These are phyloP conservation scores for Drechslerella coelobrocha DNA, from an alignment of 2,329 filamentous ascomycete genomes.

Conservation along the genomic window DNA sequence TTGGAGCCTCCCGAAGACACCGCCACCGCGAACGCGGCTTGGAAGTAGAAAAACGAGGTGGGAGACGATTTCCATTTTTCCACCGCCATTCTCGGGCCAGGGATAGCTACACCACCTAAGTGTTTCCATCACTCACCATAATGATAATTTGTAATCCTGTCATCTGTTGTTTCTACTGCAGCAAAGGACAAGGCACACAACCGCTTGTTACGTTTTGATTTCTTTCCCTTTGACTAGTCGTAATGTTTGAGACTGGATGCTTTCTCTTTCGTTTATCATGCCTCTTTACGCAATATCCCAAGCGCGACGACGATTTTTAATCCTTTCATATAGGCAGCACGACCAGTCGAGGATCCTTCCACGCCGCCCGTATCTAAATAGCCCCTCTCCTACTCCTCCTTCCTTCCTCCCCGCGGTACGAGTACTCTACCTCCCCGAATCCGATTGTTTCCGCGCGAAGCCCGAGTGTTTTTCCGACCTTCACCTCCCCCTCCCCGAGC, in stretches of 20 bases:
- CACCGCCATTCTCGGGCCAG: constrained; percentile 30
- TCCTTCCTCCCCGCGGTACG: not conserved
- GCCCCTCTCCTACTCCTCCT: not conserved
- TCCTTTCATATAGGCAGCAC: constrained; percentile 41
- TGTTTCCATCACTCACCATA: constrained; percentile 3
- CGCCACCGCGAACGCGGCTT: constrained; percentile 37
- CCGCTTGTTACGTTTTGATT: constrained; percentile 8
- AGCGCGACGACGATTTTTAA: constrained; percentile 15
- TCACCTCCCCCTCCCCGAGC: too few species aligned
- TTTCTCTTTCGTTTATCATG: not conserved
- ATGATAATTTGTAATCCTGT: constrained; percentile 19
- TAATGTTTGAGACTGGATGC: constrained; percentile 26
- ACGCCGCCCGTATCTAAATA: constrained; percentile 23
- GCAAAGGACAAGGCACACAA: constrained; percentile 3
- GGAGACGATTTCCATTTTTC: constrained; percentile 41
- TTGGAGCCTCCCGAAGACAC: constrained; percentile 59
- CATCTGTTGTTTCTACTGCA: not conserved
- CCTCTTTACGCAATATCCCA: not conserved
- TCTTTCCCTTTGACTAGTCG: not conserved
- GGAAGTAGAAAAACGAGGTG: constrained; percentile 47
- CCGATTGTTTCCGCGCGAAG: not conserved
- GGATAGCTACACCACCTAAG: constrained; percentile 31
- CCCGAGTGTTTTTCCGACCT: not conserved
- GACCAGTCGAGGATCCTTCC: constrained; percentile 47
- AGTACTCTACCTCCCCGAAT: too few species aligned